Percentiles rank a stretch among this genome's conserved stretches.
These are phyloP conservation scores for Suillus spraguei DNA, from an alignment of 768 basidiomycete genomes.

Conservation along the genomic window DNA sequence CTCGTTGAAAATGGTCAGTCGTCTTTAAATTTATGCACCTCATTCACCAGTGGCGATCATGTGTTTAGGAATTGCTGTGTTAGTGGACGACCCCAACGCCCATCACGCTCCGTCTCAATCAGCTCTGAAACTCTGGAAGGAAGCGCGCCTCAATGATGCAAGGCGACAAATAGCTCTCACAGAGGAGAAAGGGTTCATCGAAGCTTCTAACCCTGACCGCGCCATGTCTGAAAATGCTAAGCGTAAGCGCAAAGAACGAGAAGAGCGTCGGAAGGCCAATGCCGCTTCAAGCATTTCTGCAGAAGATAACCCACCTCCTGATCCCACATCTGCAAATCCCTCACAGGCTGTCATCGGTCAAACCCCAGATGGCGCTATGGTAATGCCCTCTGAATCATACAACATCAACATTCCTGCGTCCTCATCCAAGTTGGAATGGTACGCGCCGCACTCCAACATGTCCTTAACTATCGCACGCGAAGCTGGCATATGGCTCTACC, in stretches of 20 bases:
- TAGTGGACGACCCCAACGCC: slow-evolving; percentile 72
- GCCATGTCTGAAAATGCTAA: slow-evolving; percentile 65
- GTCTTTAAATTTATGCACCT: neutral
- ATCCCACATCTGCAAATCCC: slow-evolving; percentile 6
- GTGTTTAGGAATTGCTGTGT: slow-evolving; percentile 67
- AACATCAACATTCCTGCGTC: slow-evolving; percentile 68
- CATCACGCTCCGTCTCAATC: slow-evolving; percentile 50
- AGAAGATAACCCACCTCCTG: slow-evolving; percentile 16
- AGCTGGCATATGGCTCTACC: slow-evolving; percentile 80
- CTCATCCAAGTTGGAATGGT: slow-evolving; percentile 72
- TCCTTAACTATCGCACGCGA: slow-evolving; percentile 62
- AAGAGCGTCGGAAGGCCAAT: slow-evolving; percentile 38
- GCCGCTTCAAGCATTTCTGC: slow-evolving; percentile 26
- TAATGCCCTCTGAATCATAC: slow-evolving; percentile 34
- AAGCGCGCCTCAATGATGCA: slow-evolving; percentile 47
- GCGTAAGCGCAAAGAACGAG: slow-evolving; percentile 72
- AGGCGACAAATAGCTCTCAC: slow-evolving; percentile 50
- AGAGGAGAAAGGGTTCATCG: slow-evolving; percentile 52
- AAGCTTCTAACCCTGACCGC: slow-evolving; percentile 37
- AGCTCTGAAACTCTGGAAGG: slow-evolving; percentile 57
- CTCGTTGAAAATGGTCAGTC: slow-evolving; percentile 78
- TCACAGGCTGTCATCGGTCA: slow-evolving; percentile 8
- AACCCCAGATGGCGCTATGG: slow-evolving; percentile 9
- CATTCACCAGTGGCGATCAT: slow-evolving; percentile 2
- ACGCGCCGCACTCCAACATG: slow-evolving; percentile 48